phyloP scores from a whole-genome alignment of 257 asterid genomes.

The Coffea eugenioides region DNA sequence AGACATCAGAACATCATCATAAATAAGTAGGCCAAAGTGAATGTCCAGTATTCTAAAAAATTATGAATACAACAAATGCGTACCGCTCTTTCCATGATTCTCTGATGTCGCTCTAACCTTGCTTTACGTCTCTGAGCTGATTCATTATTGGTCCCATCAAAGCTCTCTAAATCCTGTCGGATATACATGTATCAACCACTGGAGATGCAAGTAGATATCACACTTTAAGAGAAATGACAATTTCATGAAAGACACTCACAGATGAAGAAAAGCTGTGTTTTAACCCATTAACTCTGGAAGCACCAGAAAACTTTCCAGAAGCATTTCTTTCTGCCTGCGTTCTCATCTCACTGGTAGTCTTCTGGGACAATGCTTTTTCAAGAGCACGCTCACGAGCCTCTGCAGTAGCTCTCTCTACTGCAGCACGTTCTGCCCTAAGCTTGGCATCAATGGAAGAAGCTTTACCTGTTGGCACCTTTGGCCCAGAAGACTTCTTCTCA shows the following conservation, averaged over 20 bases:
- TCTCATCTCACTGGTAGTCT: slow-evolving; percentile 45
- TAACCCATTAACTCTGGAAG: slow-evolving; percentile 53
- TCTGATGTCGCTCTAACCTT: slow-evolving; percentile 90
- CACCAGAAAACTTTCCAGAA: slow-evolving; percentile 38
- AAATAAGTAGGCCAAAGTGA: not conserved
- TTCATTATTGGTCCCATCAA: slow-evolving; percentile 49
- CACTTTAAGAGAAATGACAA: not conserved
- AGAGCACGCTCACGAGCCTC: slow-evolving; percentile 98
- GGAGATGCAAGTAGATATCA: not conserved
- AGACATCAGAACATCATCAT: slow-evolving; percentile 1
- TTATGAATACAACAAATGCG: slow-evolving; percentile 11
- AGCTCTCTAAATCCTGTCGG: slow-evolving; percentile 73
- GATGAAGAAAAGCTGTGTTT: slow-evolving; percentile 88
- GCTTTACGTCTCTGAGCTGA: slow-evolving; percentile 94
- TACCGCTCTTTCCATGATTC: slow-evolving; percentile 98
- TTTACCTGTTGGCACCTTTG: slow-evolving; percentile 45
- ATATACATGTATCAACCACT: slow-evolving; percentile 26
- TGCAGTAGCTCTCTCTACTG: slow-evolving; percentile 90
- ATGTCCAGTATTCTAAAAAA: not conserved
- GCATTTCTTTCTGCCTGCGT: slow-evolving; percentile 40
- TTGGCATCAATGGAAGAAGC: slow-evolving; percentile 64
- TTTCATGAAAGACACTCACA: slow-evolving; percentile 42
- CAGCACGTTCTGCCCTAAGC: slow-evolving; percentile 90
- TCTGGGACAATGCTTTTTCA: slow-evolving; percentile 78
- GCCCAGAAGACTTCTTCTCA: slow-evolving; percentile 47